Evolutionary conservation across 2,329 filamentous ascomycete species (phyloP), one percentile per base, ranked within the genome.

Genomic region (Alternaria triticina): DNA sequence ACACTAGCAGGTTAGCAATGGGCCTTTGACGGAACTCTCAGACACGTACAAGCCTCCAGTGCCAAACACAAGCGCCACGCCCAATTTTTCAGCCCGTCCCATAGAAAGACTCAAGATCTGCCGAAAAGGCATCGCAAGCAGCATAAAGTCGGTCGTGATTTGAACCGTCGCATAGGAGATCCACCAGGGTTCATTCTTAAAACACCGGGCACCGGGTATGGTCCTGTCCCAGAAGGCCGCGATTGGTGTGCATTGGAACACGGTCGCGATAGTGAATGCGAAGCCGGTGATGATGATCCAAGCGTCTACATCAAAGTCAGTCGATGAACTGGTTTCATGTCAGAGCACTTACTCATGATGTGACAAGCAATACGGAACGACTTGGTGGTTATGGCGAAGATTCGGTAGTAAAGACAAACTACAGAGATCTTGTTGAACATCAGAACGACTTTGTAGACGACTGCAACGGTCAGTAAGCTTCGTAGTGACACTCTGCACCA

Each of bases 371-470:
- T 67, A 46, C 72, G 72, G 58, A 79, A 79, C 25, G 62, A 64
- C 15, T 68, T 71, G 3, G 59, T 61, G 4, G 69, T 66, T 13
- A 77, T 61, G 15, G 69, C 69, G 49, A 80, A 81, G 45, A 79
- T 75, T 44, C 78, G 75, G 40, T 77, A 71, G 63, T 79, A 79
- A 9, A 77, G 70, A 23, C 71, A 70, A 9, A 77, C 66, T 27
- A 79, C 73, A 4, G 76, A 76, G 7, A 75, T 68, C 62, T 80
- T 80, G 62, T 74, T 79, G 45, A 78, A 69, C 61, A 71, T 74
- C 33, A 81, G 66, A 7, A 75, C 77, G 20, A 78, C 63, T 58
- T 81, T 80, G 69, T 81, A 82, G 22, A 80, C 64, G n/a, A 74
- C 64, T 64, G 15, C 13, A 2, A 25, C 13, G 6, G 49, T 64